Conservation (phyloP, 2,329 filamentous ascomycete species). For the Ascochyta rabiei region DNA sequence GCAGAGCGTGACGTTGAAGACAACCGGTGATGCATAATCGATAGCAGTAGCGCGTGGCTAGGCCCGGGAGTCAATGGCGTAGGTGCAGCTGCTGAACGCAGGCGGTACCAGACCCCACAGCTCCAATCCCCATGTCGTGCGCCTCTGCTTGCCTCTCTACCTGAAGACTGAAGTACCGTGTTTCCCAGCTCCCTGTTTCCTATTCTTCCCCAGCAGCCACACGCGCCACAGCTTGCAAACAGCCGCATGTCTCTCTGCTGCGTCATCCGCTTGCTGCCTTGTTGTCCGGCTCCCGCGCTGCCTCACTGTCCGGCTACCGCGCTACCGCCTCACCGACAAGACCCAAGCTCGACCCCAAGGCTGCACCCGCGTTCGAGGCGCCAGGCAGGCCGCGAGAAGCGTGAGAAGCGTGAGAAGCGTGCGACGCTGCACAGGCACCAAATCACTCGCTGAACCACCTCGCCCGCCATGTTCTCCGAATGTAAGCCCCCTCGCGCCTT, state of each 20-base stretch:
- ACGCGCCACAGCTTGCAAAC: slow-evolving; percentile 17
- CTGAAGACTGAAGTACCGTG: slow-evolving; percentile 3
- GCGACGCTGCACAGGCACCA: slow-evolving; percentile 27
- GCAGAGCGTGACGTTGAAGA: slow-evolving; percentile 12
- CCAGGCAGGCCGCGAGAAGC: slow-evolving; percentile 11
- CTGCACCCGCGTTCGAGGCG: slow-evolving; percentile 30
- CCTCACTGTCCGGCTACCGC: slow-evolving; percentile 14
- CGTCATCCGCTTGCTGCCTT: slow-evolving; percentile 40
- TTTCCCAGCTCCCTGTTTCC: background rate
- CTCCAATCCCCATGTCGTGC: slow-evolving; percentile 4
- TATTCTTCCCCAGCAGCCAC: background rate
- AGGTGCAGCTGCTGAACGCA: slow-evolving; percentile 1
- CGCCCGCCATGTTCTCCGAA: slow-evolving; percentile 77
- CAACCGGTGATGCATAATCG: slow-evolving; percentile 23
- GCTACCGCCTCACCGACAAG: slow-evolving; percentile 38
- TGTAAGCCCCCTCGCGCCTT: slow-evolving; percentile 65
- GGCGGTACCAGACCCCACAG: background rate
- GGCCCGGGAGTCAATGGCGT: too few species aligned
- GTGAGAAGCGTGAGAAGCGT: too few species aligned
- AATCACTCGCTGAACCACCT: slow-evolving; percentile 9
- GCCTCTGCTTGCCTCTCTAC: slow-evolving; percentile 11
- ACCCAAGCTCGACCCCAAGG: slow-evolving; percentile 27
- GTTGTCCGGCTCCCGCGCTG: too few species aligned
- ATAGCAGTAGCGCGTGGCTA: slow-evolving; percentile 18
- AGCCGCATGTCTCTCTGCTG: slow-evolving; percentile 39